Evolutionary conservation across 192 early-diverging fungal species (phyloP).

Genomic region (Coemansia sp.): DNA sequence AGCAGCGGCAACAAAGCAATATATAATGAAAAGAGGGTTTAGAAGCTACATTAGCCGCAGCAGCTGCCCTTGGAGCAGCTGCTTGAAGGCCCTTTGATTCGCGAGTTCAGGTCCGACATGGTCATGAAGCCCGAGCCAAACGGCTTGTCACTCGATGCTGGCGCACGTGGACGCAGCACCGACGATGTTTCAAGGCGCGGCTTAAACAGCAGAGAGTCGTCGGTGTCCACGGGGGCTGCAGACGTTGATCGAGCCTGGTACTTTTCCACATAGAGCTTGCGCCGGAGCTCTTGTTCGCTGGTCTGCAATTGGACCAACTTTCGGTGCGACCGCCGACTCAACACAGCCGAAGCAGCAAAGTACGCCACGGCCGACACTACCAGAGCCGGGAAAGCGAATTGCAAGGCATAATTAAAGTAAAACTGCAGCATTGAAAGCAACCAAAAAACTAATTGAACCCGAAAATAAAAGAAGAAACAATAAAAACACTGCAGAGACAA

Average conservation of each 20-base stretch:
- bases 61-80: constrained; percentile 20
- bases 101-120: constrained; percentile 23
- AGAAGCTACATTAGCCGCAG: constrained; percentile 33
- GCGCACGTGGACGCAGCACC: constrained; percentile 25
- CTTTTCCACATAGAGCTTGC: constrained; percentile 11
- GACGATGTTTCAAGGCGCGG: background rate
- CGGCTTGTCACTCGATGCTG: constrained; percentile 10
- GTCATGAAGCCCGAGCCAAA: constrained; percentile 38
- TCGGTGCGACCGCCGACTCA: background rate
- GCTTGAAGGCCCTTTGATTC: constrained; percentile 17
- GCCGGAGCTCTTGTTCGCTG: constrained; percentile 7
- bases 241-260: background rate
- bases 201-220: background rate
- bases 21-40: constrained; percentile 2
- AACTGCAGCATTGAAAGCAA: constrained; percentile 7
- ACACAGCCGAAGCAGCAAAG: background rate
- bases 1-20: background rate
- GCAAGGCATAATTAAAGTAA: constrained; percentile 9
- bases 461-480: constrained; percentile 5
- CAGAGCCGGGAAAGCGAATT: constrained; percentile 27
- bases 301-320: constrained; percentile 6
- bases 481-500: constrained; percentile 3
- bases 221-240: background rate
- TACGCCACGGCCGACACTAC: constrained; percentile 15
- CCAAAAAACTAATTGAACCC: constrained; percentile 3